Evolutionary conservation across 345 rosid species (phyloP), one percentile per base, ranked within the genome.

Genomic region (Citrus medica): DNA sequence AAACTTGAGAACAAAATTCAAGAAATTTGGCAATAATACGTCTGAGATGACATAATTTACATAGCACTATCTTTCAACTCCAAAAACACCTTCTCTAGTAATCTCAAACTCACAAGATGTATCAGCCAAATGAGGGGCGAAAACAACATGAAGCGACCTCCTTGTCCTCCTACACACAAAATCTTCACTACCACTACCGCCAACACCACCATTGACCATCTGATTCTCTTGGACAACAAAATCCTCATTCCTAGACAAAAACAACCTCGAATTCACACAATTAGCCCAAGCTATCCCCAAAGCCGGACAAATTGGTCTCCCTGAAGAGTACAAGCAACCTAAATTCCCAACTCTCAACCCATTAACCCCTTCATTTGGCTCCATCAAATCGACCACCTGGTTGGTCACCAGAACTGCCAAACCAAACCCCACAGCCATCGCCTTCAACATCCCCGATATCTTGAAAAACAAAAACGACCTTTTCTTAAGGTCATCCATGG

Each of bases 261-360:
- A 93, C 69, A 93, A 48, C 87, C 98, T 92, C 1, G 95, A 93
- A 80, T 93, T 94, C 48, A 94, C 89, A 81, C 98, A 90, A 83
- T 89, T 90, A 2, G 98, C 88, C 98, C 97, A 93, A 13, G 97
- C 89, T 81, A 92, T 79, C 0, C 98, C 98, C 53, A 94, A 62
- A 17, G 98, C 90, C 38, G 98, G 92, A 78, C 84, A 87, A 79
- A 92, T 89, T 84, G 87, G 82, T 75, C 98, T 87, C 69, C 97
- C 98, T 0, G 97, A 93, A 2, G 94, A 84, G 82, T 13, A 84
- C 76, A 95, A 80, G 65, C 83, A 75, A 55, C 87, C 81, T 81
- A 95, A 74, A 88, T 91, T 92, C 83, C 98, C 98, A 72, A 91
- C 42, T 80, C 87, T 89, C 76, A 88, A 60, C 37, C 92, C 94